phyloP scores from a whole-genome alignment of 2,329 filamentous ascomycete genomes.

The Sarocladiaceae sp. region DNA sequence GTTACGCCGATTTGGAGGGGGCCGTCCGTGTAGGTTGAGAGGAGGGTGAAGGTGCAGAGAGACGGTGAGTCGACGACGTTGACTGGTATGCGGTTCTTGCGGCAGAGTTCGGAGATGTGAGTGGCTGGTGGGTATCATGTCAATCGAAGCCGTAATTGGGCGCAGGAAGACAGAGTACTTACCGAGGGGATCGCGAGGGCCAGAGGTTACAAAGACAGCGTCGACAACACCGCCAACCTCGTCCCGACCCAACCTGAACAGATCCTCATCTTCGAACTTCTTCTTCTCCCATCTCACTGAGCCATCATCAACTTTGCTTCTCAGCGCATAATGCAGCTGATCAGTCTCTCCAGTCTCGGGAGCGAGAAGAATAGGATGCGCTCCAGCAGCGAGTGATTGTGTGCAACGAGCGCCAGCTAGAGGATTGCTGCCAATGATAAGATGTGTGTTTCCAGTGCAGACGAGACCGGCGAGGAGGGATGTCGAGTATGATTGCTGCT shows the following conservation, averaged over 20 bases:
- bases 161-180: constrained; percentile 12
- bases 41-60: constrained; percentile 84
- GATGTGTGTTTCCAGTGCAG: constrained; percentile 67
- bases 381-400: constrained; percentile 78
- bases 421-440: constrained; percentile 82
- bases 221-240: constrained; percentile 80
- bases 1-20: constrained; percentile 94
- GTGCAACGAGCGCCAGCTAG: constrained; percentile 80
- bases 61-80: constrained; percentile 86
- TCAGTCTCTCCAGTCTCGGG: constrained; percentile 51
- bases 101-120: constrained; percentile 72
- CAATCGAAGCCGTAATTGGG: background rate
- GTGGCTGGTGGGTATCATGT: background rate
- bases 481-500: constrained; percentile 11
- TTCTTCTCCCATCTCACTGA: constrained; percentile 63
- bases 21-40: constrained; percentile 85
- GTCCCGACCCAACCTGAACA: constrained; percentile 72
- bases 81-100: constrained; percentile 77
- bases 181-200: constrained; percentile 41
- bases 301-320: constrained; percentile 62
- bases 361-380: constrained; percentile 73
- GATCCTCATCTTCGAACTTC: constrained; percentile 65
- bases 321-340: constrained; percentile 49
- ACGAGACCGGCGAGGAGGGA: constrained; percentile 71
- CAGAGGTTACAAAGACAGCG: constrained; percentile 79